These are phyloP conservation scores for Sporobolomyces roseus DNA, from an alignment of 768 basidiomycete genomes.

Conservation along the genomic window DNA sequence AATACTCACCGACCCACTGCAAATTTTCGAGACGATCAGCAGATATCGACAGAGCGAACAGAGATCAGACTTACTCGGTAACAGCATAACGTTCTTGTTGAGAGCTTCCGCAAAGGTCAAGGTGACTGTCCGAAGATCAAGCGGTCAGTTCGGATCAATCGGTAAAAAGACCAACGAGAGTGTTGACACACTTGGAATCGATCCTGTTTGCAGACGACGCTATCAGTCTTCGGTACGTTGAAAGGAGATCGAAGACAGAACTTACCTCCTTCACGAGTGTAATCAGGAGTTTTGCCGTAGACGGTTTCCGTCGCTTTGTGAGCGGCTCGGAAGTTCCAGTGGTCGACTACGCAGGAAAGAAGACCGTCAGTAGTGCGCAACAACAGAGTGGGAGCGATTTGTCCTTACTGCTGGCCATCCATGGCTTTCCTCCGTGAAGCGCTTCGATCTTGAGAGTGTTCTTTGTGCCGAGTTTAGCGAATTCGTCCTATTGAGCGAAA, in stretches of 20 bases:
- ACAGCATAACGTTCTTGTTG: slow-evolving; percentile 76
- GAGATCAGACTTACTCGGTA: slow-evolving; percentile 54
- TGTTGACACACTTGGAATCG: slow-evolving; percentile 21
- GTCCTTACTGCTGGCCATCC: slow-evolving; percentile 55
- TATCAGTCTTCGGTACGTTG: neutral
- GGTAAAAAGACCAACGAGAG: neutral
- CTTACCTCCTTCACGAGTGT: slow-evolving; percentile 87
- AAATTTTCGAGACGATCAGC: neutral
- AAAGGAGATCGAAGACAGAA: slow-evolving; percentile 46
- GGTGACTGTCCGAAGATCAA: slow-evolving; percentile 51
- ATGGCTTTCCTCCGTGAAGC: slow-evolving; percentile 79
- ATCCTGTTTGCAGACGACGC: neutral
- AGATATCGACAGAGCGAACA: neutral
- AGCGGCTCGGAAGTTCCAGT: slow-evolving; percentile 92
- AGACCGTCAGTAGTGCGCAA: slow-evolving; percentile 32
- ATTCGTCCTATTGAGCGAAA: slow-evolving; percentile 57
- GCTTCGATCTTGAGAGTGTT: slow-evolving; percentile 69
- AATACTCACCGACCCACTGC: slow-evolving; percentile 47
- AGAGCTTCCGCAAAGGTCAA: slow-evolving; percentile 87
- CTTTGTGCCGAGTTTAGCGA: slow-evolving; percentile 78
- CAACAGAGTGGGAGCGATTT: slow-evolving; percentile 44
- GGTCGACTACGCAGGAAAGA: no score
- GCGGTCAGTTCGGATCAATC: neutral
- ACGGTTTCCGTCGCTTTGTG: slow-evolving; percentile 56
- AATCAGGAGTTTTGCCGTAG: slow-evolving; percentile 71